Base-by-base conservation (phyloP, 352 stramenopile genomes). In the Pythium plurisporium region DNA sequence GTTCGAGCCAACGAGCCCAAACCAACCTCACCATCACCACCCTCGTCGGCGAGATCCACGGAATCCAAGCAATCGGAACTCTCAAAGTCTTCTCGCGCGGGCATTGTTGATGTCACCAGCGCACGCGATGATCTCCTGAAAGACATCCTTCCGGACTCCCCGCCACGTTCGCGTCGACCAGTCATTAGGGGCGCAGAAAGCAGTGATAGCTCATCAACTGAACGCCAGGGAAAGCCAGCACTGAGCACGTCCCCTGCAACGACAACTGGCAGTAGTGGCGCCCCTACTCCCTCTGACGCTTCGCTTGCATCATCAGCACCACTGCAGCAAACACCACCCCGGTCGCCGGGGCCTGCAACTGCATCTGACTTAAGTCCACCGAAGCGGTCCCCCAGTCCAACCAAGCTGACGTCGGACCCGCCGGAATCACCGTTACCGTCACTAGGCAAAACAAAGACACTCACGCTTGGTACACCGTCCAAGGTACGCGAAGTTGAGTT, bases 401-500 rank as follows among this genome's bases (percentile, higher is more conserved):
- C 36, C 48, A n/a, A 55, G 17, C 25, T 14, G 14, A 43, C 48
- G 17, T 23, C 54, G 43, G 10, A 22, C 1, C 48, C 33, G 26
- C 22, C 17, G 12, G 27, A 47, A 12, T 41, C 45, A 17, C 20
- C 44, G 20, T 36, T 44, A 25, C 43, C 46, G 4, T 70, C 63
- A n/a, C 57, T 56, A 14, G 73, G 64, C 14, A 69, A 77, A 57
- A 62, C 75, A 6, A 70, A 82, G 48, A 77, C 70, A 14, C 34
- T 80, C 5, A 56, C 44, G 20, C 9, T 64, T 23, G 61, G 61
- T 2, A 69, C 70, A 5, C 53, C 70, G 2, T 67, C 64, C 9
- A 79, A 70, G 40, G 79, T 81, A 38, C 75, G 73, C 5, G 76
- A 87, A 40, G 68, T 59, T 12, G 76, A 86, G 31, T 89, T 87